Conservation (phyloP, 164 flowering plant genomes). For the Liquidambar formosana region DNA sequence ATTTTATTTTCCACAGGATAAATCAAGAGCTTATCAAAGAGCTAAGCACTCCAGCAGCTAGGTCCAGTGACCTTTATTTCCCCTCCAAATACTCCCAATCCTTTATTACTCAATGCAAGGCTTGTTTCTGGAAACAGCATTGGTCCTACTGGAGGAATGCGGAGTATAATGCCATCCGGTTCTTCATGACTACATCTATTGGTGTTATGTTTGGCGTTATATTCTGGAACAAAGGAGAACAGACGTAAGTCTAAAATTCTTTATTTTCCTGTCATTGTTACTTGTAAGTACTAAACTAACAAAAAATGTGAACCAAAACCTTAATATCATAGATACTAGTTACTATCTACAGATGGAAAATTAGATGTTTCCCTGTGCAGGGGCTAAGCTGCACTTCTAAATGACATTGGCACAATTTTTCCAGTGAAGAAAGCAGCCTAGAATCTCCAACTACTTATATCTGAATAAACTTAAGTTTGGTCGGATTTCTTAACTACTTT, state of each 20-base stretch:
- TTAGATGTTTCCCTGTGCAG: no score
- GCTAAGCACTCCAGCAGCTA: constrained; percentile 35
- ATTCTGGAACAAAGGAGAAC: constrained; percentile 30
- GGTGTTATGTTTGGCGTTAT: constrained; percentile 33
- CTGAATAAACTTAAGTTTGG: no score
- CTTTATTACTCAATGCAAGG: constrained; percentile 34
- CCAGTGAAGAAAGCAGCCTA: no score
- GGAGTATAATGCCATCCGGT: constrained; percentile 28
- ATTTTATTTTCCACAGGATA: constrained; percentile 19
- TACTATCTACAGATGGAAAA: no score
- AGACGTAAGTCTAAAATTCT: constrained; percentile 17
- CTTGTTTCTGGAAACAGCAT: constrained; percentile 41
- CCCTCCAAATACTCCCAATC: constrained; percentile 37
- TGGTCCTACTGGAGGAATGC: constrained; percentile 45
- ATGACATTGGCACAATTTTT: no score
- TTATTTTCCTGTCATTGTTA: no score
- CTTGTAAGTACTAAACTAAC: background rate
- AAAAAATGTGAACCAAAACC: background rate
- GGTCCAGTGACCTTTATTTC: constrained; percentile 39
- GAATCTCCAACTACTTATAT: no score
- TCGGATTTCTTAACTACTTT: no score
- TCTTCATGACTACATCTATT: constrained; percentile 24
- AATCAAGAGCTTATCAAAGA: constrained; percentile 38
- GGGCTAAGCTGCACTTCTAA: no score
- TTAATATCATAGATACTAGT: no score